Evolutionary conservation across 352 stramenopile genomes (phyloP), one percentile per base, ranked within the genome.

Genomic region (Stramenopiles sp.): DNA sequence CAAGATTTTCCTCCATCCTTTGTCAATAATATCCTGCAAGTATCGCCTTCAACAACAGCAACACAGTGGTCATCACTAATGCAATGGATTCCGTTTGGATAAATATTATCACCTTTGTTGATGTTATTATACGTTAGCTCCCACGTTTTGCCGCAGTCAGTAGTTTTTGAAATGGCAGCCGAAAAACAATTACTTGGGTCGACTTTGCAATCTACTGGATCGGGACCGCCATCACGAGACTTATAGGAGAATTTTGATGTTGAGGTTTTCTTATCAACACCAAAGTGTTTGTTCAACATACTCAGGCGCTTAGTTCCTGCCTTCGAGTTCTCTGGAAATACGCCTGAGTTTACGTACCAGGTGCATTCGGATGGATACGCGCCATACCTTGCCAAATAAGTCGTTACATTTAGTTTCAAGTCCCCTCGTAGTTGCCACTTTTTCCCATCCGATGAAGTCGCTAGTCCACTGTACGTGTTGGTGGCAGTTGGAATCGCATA

Each of bases 51-150:
- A 33, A 78, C 4, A 4, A 78, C 71, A 14, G 71, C 71, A 33
- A 78, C 22, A 33, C 71, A 78, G 22, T 78, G 71, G 4, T 78
- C 22, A 14, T 78, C 71, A 33, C 4, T 78, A 33, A 78, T 14
- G 22, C 71, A 78, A 33, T 78, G 4, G 14, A 78, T 78, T 14
- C 71, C 71, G 22, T 78, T 78, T 14, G 71, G 71, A 33, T 78
- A 78, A 33, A 78, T 78, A 33, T 78, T 78, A 33, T 78, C 71
- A 14, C 71, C 71, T 78, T 4, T 78, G 22, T 78, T 78, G 71
- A 78, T 14, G 22, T 78, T 78, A 14, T 78, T 33, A 33, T 78
- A 78, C 1, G 14, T 14, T 14, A 33, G 4, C 31, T 4, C 14
- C 71, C 71, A 78, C 4, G 71, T 78, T 78, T 78, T 78, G 4